Conservation (phyloP, 129 eudicot genomes). For the Solidago caesia region DNA sequence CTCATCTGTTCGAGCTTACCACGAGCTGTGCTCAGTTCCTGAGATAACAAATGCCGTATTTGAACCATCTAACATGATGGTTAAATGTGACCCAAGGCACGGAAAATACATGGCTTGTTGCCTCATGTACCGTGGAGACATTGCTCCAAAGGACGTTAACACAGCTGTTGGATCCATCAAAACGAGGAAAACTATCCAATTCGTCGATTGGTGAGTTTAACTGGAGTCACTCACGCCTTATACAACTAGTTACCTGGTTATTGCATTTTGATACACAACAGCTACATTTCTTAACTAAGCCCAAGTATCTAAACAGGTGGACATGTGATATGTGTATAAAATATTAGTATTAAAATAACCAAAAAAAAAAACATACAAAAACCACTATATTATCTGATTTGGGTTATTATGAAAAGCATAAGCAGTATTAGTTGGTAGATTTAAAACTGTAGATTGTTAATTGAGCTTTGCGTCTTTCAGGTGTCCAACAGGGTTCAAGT, state of each 20-base stretch:
- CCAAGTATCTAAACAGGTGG: too few species aligned
- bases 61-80: slow-evolving; percentile 82
- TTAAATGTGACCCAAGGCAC: slow-evolving; percentile 66
- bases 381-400: too few species aligned
- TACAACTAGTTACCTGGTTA: too few species aligned
- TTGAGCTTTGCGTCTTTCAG: neutral
- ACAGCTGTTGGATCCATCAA: slow-evolving; percentile 59
- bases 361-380: too few species aligned
- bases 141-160: slow-evolving; percentile 76
- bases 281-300: too few species aligned
- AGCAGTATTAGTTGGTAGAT: too few species aligned
- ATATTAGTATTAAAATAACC: too few species aligned
- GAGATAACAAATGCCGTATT: slow-evolving; percentile 74
- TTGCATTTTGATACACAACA: too few species aligned
- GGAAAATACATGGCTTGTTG: slow-evolving; percentile 84
- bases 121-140: slow-evolving; percentile 77
- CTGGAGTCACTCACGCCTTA: neutral
- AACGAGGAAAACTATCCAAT: slow-evolving; percentile 56
- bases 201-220: slow-evolving; percentile 69
- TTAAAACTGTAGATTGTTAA: neutral
- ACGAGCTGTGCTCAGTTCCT: slow-evolving; percentile 61
- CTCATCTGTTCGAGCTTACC: slow-evolving; percentile 61
- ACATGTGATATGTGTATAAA: too few species aligned
- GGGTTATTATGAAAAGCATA: too few species aligned
- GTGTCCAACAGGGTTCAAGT: slow-evolving; percentile 17